Base-by-base conservation (phyloP, 768 basidiomycete species). In the Candolleomyces efflorescens region DNA sequence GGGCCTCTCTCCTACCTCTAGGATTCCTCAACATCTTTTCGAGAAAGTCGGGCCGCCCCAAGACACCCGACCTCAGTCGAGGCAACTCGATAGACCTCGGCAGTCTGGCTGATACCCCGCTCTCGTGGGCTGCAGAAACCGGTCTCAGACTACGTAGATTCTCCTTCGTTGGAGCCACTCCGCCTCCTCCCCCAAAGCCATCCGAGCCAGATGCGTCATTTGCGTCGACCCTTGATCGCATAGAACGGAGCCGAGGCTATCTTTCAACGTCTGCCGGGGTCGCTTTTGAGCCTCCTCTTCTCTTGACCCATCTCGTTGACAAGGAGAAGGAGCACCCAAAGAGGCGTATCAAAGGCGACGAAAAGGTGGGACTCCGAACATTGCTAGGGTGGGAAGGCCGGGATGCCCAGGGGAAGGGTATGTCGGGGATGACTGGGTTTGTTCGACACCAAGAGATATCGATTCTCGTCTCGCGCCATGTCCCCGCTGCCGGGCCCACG, bases 331-430 rank as follows among this genome's bases (percentile, higher is more conserved):
- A 62, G 20, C 71, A 74, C 32, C 73, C 74, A 5, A 60, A 63
- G 37, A 65, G 77, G 0, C 67, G 73, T 39, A 66, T 87, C 18
- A 76, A 72, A 23, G 86, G 82, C 9, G 83, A 86, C 60, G 87
- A 89, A 67, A 75, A 74, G 51, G 74, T 74, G 0, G 85, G 78
- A 22, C 66, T 89, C 24, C 62, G 62, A 22, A 82, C 79, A 59
- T 61, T 88, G 3, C 71, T 86, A 0, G 87, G 87, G 0, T 90
- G 87, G 86, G 80, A 82, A 41, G 74, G 76, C 39, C 68, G 68
- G 61, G 75, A 78, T 39, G 65, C 73, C 10, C 59, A 67, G 46
- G 79, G 73, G 6, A 70, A 65, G 15, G 78, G 77, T 5, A 79
- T 87, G 80, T 65, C 68, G 5, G 84, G 82, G 9, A 69, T 75